Base-by-base conservation (phyloP, 2,329 filamentous ascomycete species). In the Fusarium drepaniforme region DNA sequence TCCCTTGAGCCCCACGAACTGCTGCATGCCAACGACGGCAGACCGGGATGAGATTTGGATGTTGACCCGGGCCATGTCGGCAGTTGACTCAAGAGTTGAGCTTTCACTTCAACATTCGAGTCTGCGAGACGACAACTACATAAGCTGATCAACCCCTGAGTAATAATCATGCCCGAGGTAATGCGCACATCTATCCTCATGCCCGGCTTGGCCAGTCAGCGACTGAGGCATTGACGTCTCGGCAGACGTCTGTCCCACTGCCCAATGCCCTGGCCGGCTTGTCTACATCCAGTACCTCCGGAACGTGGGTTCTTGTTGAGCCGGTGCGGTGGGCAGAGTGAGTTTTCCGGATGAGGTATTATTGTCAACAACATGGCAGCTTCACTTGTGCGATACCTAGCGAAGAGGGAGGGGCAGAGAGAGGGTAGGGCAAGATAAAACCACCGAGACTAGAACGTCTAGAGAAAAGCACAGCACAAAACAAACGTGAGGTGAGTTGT, bases 1-100 rank as follows among this genome's bases (percentile, higher is more conserved):
- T 75, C 75, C 66, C 72, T 74, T 68, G 37, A 64, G 65, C 63
- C 65, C 65, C 64, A 71, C 72, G 75, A 72, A 73, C 75, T 56
- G 42, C 68, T 77, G 67, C 73, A 74, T 77, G 67, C 73, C 71
- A 76, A 56, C 57, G 66, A 44, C 66, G 23, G 60, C 64, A 65
- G 59, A 72, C 62, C 13, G 49, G 71, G 71, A 53, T 73, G 49
- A 25, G 30, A 30, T 46, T 70, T 66, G 38, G 38, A 35, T 60
- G 28, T 56, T 23, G 49, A 68, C 25, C 30, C 38, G 38, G 66
- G 38, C 59, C n/a, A 40, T 30, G 40, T 57, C 49, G 42, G 57
- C 37, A 59, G 28, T 70, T 62, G 44, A 37, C 46, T 51, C 46
- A 11, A 51, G 46, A 51, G 28, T 53, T 2, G 28, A 53, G 28